Base-by-base conservation (phyloP, 768 basidiomycete species). In the Mycena belliarum region DNA sequence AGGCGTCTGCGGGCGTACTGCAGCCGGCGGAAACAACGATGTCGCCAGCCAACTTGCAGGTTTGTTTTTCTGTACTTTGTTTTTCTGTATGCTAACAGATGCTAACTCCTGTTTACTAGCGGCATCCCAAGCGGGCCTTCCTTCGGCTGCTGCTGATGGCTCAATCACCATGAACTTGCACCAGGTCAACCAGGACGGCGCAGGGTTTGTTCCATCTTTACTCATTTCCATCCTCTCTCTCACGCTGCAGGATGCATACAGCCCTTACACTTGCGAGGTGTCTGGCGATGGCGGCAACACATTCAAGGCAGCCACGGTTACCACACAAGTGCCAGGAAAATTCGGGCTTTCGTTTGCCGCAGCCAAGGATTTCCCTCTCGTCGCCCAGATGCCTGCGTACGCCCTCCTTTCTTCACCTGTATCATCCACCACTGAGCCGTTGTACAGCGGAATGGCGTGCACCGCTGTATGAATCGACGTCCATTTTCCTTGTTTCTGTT, bases 151-250 rank as follows among this genome's bases (percentile, higher is more conserved):
- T n/a, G 44, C 55, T 14, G 62, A 63, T 26, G 62, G 62, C 20
- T 46, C 52, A 1, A 48, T 63, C 18, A 44, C 54, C 40, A 63
- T 63, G 62, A 63, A 54, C 28, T 47, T 63, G 21, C 62, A 63
- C 43, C 62, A 63, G 28, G 62, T 63, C 1, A 63, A 63, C 55
- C 55, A 59, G 55, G 62, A 63, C 25, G 62, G 62, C 24, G 62
- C 62, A 12, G 62, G 62, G 55, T 60, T 40, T 2, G 59, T 50
- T 47, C 4, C 2, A 18, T 55, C 6, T 38, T n/a, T 44, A 7
- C 6, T 6, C 23, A 23, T n/a, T n/a, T n/a, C 29, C 3, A 25
- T 35, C 23, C 6, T 24, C 23, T 26, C 32, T 38, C 28, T 50
- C 35, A 44, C 23, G 9, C 26, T 23, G 6, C 12, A 32, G 7